Evolutionary conservation across 2,329 filamentous ascomycete genomes (phyloP).

Genomic region (Mollisia scopiformis): DNA sequence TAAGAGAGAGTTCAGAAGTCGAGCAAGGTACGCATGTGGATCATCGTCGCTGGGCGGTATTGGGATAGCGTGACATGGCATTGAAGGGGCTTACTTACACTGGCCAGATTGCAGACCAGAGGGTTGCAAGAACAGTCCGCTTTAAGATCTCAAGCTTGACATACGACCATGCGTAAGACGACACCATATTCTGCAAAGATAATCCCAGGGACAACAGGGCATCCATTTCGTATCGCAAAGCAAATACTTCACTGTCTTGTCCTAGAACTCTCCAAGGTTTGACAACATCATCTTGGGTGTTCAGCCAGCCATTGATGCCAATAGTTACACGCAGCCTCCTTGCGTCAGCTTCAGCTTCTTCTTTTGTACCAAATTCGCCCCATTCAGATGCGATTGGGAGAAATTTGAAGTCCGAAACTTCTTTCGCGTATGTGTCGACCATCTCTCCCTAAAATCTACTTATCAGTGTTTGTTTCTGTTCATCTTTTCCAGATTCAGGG

Average conservation of each 20-base stretch:
- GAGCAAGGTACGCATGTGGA: too few relatives aligned
- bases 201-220: conserved; percentile 77
- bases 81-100: too few relatives aligned
- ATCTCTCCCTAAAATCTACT: conserved; percentile 57
- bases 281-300: conserved; percentile 72
- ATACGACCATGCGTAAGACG: conserved; percentile 57
- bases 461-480: not conserved
- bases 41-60: too few relatives aligned
- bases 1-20: too few relatives aligned
- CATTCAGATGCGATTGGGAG: conserved; percentile 64
- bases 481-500: too few relatives aligned
- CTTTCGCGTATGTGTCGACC: conserved; percentile 85
- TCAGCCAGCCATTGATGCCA: conserved; percentile 86
- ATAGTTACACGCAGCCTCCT: conserved; percentile 76
- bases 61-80: too few relatives aligned
- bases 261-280: conserved; percentile 79
- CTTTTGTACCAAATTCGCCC: conserved; percentile 29
- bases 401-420: conserved; percentile 83
- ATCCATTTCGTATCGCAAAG: conserved; percentile 80
- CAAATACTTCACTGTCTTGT: conserved; percentile 77
- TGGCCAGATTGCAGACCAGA: conserved; percentile 54
- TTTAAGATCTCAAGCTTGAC: conserved; percentile 67
- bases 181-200: conserved; percentile 70
- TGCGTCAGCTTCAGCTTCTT: conserved; percentile 39
- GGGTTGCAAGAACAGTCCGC: conserved; percentile 46